Conservation (phyloP, 257 asterid genomes). For the Solanum verrucosum region DNA sequence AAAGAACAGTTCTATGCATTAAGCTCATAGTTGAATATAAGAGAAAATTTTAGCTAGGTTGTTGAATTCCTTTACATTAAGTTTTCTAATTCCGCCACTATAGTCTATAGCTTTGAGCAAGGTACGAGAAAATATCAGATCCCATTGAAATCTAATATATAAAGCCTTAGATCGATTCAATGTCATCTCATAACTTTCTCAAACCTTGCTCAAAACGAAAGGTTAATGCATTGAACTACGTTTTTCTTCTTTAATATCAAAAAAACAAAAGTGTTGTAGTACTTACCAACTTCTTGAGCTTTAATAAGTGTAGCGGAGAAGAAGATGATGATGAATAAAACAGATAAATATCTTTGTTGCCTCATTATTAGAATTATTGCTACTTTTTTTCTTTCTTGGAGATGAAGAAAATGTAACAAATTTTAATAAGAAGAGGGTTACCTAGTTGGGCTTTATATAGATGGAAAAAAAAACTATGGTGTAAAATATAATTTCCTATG, state of each 20-base stretch:
- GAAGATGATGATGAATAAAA: background rate
- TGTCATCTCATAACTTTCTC: background rate
- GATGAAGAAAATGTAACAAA: background rate
- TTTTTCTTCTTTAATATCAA: background rate
- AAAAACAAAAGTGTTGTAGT: background rate
- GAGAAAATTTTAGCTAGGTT: background rate
- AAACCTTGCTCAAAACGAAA: background rate
- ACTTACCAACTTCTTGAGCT: constrained; percentile 3
- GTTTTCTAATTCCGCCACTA: background rate
- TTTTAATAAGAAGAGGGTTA: background rate
- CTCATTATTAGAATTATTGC: background rate
- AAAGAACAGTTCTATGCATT: background rate
- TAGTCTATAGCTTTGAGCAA: background rate
- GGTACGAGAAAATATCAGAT: background rate
- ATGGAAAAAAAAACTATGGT: background rate
- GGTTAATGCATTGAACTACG: accelerated
- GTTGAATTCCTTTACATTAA: background rate
- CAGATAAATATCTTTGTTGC: background rate
- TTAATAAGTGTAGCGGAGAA: background rate
- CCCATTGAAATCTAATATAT: background rate
- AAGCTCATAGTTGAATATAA: background rate
- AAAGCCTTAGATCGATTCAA: background rate
- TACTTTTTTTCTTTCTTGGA: background rate
- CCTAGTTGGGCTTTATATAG: background rate
- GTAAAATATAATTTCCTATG: background rate